Percentiles rank a stretch among this genome's conserved stretches.
Conservation (phyloP, 2,329 filamentous ascomycete genomes). For the Pseudogymnoascus destructans region DNA sequence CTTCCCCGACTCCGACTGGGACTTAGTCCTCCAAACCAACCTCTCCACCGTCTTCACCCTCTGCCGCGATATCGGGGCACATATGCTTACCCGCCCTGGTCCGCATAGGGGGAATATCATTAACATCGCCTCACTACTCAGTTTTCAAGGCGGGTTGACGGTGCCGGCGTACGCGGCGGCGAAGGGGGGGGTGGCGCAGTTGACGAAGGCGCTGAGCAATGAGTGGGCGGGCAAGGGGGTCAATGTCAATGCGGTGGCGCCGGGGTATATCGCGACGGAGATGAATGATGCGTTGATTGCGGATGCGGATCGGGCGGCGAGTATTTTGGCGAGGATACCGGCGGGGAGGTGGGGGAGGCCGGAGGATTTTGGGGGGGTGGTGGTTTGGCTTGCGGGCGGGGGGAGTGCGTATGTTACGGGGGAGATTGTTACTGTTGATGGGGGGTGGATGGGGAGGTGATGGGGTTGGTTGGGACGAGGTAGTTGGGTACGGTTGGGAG, state of each 20-base stretch:
- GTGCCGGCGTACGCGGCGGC: conserved; percentile 75
- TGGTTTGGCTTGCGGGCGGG: conserved; percentile 62
- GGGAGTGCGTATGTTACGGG: conserved; percentile 75
- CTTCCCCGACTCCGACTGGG: conserved; percentile 68
- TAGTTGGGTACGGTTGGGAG: background rate
- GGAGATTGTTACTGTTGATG: conserved; percentile 72
- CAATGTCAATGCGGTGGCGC: conserved; percentile 78
- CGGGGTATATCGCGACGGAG: conserved; percentile 84
- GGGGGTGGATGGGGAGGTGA: conserved; percentile 82
- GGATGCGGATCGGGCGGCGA: conserved; percentile 53
- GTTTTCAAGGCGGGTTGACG: conserved; percentile 74
- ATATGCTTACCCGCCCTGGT: conserved; percentile 53
- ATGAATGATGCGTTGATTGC: conserved; percentile 80
- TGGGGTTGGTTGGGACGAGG: background rate
- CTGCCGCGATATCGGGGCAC: conserved; percentile 61
- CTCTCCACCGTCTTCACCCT: conserved; percentile 69
- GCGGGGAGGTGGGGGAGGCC: conserved; percentile 71
- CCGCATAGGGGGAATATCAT: conserved; percentile 55
- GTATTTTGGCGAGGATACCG: conserved; percentile 70
- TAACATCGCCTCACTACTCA: conserved; percentile 67
- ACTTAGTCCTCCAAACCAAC: conserved; percentile 75
- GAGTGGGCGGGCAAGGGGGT: conserved; percentile 74
- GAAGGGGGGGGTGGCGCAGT: conserved; percentile 69
- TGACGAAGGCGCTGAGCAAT: conserved; percentile 76
- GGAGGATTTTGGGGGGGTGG: conserved; percentile 77